phyloP scores from a whole-genome alignment of 805 yeast genomes.

The Barnettozyma sucrosica region DNA sequence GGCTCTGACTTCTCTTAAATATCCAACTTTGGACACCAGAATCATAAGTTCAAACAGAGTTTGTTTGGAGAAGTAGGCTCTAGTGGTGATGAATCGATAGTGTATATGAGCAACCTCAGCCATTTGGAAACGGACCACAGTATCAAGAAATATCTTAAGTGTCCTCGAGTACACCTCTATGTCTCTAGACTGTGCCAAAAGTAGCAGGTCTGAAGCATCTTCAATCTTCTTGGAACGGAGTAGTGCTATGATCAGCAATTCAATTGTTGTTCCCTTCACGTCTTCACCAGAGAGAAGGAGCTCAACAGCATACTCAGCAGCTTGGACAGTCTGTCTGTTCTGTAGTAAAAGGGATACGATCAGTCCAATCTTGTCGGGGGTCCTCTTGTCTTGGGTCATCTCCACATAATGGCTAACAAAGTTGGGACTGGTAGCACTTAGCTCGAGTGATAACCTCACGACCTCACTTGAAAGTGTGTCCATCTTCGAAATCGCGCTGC shows the following conservation, averaged over 20 bases:
- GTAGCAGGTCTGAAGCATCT: conserved; percentile 8
- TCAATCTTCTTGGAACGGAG: conserved; percentile 6
- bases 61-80: conserved; percentile 14
- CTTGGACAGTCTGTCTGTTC: conserved; percentile 5
- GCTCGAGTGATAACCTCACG: neutral
- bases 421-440: neutral
- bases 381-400: neutral
- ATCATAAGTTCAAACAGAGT: conserved; percentile 14
- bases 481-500: neutral
- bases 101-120: conserved; percentile 2
- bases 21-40: conserved; percentile 3
- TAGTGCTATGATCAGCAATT: conserved; percentile 12
- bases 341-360: conserved; percentile 10
- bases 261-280: conserved; percentile 8
- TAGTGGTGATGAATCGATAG: conserved; percentile 7
- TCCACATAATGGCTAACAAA: neutral
- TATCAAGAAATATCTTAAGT: conserved; percentile 7
- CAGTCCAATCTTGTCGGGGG: conserved; percentile 1
- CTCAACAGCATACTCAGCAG: conserved; percentile 5
- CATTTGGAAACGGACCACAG: conserved; percentile 10
- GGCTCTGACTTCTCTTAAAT: conserved; percentile 10
- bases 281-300: neutral
- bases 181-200: neutral
- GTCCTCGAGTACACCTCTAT: conserved; percentile 16
- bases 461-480: neutral